Percentiles rank a stretch among this genome's conserved stretches.
These are phyloP conservation scores for Tritrichomonas foetus DNA, from an alignment of 208 protist genomes.

Conservation along the genomic window DNA sequence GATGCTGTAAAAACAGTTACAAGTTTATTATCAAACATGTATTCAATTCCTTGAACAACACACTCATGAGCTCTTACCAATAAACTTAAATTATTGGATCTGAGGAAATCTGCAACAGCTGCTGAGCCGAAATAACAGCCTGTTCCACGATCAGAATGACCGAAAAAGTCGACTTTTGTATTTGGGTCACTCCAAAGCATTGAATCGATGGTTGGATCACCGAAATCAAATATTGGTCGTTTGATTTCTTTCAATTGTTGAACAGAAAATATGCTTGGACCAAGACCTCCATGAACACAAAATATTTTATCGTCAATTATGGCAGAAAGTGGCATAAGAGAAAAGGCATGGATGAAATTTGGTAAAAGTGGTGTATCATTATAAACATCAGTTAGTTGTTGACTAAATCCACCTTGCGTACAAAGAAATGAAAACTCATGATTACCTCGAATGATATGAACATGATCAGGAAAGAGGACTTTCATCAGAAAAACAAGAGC, in stretches of 20 bases:
- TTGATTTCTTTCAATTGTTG: constrained; percentile 87
- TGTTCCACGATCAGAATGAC: not conserved
- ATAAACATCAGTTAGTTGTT: too few relatives aligned
- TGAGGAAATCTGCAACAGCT: not conserved
- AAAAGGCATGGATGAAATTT: too few relatives aligned
- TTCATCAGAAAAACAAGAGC: not conserved
- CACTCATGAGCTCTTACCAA: not conserved
- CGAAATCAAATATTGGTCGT: constrained; percentile 92
- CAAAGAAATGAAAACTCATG: not conserved
- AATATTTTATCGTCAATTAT: constrained; percentile 99
- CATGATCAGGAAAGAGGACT: not conserved
- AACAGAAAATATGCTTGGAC: constrained; percentile 44
- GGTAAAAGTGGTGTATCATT: too few relatives aligned
- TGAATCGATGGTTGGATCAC: constrained; percentile 94
- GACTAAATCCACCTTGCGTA: not conserved
- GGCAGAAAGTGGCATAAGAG: constrained; percentile 82
- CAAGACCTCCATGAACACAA: constrained; percentile 74
- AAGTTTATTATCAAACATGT: not conserved
- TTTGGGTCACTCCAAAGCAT: constrained; percentile 98
- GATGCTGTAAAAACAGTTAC: constrained; percentile 1
- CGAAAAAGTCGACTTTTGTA: too few relatives aligned
- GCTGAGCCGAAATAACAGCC: not conserved
- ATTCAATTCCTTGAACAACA: not conserved
- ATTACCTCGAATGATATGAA: not conserved
- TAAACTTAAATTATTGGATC: not conserved